Conservation (phyloP, 2,329 filamentous ascomycete genomes). For the Colletotrichum tropicicola region DNA sequence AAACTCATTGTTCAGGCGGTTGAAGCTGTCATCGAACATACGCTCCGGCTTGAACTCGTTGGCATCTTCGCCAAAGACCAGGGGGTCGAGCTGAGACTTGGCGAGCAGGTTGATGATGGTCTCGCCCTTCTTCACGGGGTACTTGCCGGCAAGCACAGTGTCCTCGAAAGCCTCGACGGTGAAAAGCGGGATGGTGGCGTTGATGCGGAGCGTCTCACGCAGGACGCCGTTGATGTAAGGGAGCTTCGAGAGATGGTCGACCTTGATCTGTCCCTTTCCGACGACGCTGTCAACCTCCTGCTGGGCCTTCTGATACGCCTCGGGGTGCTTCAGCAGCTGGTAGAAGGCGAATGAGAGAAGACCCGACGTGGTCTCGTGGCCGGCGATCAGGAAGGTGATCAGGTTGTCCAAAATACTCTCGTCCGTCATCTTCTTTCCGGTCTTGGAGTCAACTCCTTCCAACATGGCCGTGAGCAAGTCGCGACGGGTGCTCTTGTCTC, state of each 20-base stretch:
- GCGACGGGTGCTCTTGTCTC: constrained; percentile 54
- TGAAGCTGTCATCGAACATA: constrained; percentile 64
- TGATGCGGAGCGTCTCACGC: constrained; percentile 57
- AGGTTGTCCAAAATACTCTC: constrained; percentile 72
- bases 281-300: constrained; percentile 74
- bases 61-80: constrained; percentile 65
- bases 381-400: constrained; percentile 73
- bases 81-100: constrained; percentile 63
- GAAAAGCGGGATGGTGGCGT: constrained; percentile 39
- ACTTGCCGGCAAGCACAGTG: constrained; percentile 61
- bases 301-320: constrained; percentile 67
- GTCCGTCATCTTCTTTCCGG: constrained; percentile 67
- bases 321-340: constrained; percentile 71
- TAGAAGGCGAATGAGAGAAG: constrained; percentile 73
- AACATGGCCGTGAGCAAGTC: constrained; percentile 75
- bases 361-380: constrained; percentile 76
- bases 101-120: constrained; percentile 53
- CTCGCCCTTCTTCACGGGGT: constrained; percentile 55
- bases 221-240: constrained; percentile 71
- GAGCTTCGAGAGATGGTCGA: constrained; percentile 68
- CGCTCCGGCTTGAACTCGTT: constrained; percentile 67
- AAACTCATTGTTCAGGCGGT: constrained; percentile 42
- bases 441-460: constrained; percentile 69
- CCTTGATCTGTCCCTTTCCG: constrained; percentile 62
- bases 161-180: constrained; percentile 45